These are phyloP conservation scores for Crotalaria pallida DNA, from an alignment of 306 rosid species.

Conservation along the genomic window DNA sequence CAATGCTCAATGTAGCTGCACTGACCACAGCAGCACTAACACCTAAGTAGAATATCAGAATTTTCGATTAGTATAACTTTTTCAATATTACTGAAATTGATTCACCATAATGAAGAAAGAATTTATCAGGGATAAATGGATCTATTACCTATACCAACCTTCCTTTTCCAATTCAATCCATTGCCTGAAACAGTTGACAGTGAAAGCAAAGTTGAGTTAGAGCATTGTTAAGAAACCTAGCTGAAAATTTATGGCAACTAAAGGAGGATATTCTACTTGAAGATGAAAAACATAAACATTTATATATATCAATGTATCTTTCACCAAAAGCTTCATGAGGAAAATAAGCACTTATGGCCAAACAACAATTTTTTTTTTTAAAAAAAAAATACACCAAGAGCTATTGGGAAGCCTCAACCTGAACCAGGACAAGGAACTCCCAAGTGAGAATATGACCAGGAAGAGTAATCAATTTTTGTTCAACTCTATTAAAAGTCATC, in stretches of 20 bases:
- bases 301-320: background rate
- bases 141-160: constrained; percentile 29
- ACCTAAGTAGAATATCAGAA: constrained; percentile 24
- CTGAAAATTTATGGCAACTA: background rate
- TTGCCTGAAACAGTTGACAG: constrained; percentile 39
- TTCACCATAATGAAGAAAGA: background rate
- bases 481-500: background rate
- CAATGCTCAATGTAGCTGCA: constrained; percentile 4
- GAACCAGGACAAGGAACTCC: background rate
- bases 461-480: background rate
- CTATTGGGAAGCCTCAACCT: background rate
- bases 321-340: background rate
- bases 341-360: background rate
- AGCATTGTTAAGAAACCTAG: background rate
- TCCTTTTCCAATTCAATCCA: constrained; percentile 19
- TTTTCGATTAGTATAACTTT: background rate
- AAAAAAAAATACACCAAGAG: too few species aligned
- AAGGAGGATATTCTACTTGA: background rate
- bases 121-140: background rate
- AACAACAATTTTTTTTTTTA: too few species aligned
- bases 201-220: constrained; percentile 11
- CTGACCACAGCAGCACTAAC: background rate
- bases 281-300: background rate
- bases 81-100: background rate
- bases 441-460: background rate